These are phyloP conservation scores for Aspergillus sp. DNA, from an alignment of 2,329 filamentous ascomycete genomes.

Conservation along the genomic window DNA sequence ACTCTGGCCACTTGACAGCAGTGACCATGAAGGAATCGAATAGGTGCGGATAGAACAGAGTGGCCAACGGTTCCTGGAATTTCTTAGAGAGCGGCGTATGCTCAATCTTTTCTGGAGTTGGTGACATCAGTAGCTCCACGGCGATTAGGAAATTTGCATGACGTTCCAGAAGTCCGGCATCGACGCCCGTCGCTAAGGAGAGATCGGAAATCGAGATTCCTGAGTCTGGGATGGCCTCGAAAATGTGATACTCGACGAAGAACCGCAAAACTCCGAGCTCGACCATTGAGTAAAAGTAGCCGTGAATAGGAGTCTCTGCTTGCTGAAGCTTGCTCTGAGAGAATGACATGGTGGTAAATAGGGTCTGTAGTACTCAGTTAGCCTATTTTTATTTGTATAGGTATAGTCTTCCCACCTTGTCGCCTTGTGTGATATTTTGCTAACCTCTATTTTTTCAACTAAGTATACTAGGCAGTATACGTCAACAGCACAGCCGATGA, in stretches of 20 bases:
- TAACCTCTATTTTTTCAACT: not conserved
- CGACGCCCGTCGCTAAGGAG: not conserved
- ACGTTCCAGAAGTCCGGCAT: not conserved
- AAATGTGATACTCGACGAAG: not conserved
- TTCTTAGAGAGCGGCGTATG: not conserved
- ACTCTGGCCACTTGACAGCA: not conserved
- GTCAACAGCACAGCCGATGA: too few species aligned
- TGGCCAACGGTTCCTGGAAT: not conserved
- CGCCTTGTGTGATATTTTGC: not conserved
- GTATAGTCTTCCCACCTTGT: not conserved
- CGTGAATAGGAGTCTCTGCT: not conserved
- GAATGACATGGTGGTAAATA: not conserved
- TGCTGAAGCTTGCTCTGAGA: not conserved
- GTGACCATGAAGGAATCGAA: conserved; percentile 1
- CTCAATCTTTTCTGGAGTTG: not conserved
- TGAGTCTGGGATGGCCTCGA: not conserved
- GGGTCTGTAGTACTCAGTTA: not conserved
- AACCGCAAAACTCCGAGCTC: not conserved
- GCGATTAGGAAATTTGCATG: not conserved
- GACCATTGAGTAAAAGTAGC: not conserved
- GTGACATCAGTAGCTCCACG: not conserved
- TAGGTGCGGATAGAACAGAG: not conserved
- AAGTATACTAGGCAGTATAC: not conserved
- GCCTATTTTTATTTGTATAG: not conserved
- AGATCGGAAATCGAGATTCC: not conserved